A percentile compares a stretch with the other conserved stretches of the same genome.
phyloP scores from a whole-genome alignment of 805 yeast species.

The Yarrowia bubula region DNA sequence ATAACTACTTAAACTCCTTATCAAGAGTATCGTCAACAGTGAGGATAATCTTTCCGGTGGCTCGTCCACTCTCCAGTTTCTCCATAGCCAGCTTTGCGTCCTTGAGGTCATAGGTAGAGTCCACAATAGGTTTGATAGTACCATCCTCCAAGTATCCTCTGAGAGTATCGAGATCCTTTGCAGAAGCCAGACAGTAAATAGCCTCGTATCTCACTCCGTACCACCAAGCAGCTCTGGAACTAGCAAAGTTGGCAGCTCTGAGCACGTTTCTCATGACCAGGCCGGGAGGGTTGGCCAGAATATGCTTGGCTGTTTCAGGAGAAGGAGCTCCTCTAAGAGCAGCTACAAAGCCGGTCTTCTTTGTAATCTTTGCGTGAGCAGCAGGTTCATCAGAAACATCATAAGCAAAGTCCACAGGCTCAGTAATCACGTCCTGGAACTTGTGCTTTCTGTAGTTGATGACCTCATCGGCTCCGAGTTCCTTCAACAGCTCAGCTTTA shows the following conservation, averaged over 20 bases:
- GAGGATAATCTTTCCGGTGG: conserved; percentile 33
- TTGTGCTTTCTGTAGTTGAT: conserved; percentile 33
- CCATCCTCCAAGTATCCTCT: conserved; percentile 28
- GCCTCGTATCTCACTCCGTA: conserved; percentile 28
- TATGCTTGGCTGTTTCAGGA: neutral
- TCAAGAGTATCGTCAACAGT: conserved; percentile 16
- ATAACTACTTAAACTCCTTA: conserved; percentile 2
- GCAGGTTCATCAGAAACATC: conserved; percentile 31
- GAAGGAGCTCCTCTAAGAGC: conserved; percentile 30
- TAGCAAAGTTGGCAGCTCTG: conserved; percentile 6
- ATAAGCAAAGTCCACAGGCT: conserved; percentile 30
- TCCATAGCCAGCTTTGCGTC: conserved; percentile 28
- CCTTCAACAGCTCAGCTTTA: conserved; percentile 29
- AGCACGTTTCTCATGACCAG: conserved; percentile 15
- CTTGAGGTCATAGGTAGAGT: conserved; percentile 26
- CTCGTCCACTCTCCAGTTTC: conserved; percentile 28
- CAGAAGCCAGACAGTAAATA: conserved; percentile 19
- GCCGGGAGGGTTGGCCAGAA: conserved; percentile 9
- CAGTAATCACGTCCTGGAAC: conserved; percentile 28
- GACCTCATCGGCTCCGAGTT: conserved; percentile 31
- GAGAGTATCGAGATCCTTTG: conserved; percentile 15
- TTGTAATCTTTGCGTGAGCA: conserved; percentile 28
- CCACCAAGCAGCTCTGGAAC: conserved; percentile 11
- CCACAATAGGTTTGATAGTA: conserved; percentile 30
- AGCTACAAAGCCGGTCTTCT: conserved; percentile 29